Evolutionary conservation across 352 stramenopile genomes (phyloP), one percentile per base, ranked within the genome.

Genomic region (Plasmopara viticola): DNA sequence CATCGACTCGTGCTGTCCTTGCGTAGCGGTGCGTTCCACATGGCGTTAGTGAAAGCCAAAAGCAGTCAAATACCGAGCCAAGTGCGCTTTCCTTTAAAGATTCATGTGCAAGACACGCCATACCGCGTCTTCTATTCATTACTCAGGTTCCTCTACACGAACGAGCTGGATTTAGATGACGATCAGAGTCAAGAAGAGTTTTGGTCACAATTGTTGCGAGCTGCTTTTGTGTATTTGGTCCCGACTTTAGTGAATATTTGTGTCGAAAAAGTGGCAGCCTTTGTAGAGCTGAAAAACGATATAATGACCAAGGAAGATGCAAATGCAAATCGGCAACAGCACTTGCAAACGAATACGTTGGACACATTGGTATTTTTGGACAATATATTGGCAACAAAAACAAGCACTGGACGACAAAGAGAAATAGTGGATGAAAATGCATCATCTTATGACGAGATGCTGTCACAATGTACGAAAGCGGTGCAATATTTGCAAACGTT

Each of bases 61-160:
- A 86, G 72, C 56, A 87, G 78, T 20, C 72, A 86, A 44, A 59
- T 87, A 35, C 65, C 75, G 6, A 69, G 70, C 9, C 73, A 87
- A 53, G 69, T 91, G 40, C 74, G 79, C 6, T 90, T 94, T 30
- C 83, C 80, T 10, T 64, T 94, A 29, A 88, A 88, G 53, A 88
- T 93, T 42, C 54, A 88, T 61, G 67, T 93, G 14, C 72, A 90
- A 46, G 80, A 93, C 58, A 93, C 83, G n/a, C 55, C 83, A 10
- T 89, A 84, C 39, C 62, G 52, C 9, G 74, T 87, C 5, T 91
- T 93, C 60, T 74, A 78, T 17, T 68, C 72, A 37, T 47, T 93
- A 44, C 53, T 93, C 37, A 56, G 70, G 20, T 94, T 81, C 45
- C 50, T 94, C 25, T 94, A 94, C 63, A 87, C 76, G n/a, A 85